Base-by-base conservation (phyloP, 768 basidiomycete species). In the Agaricus sinodeliciosus region DNA sequence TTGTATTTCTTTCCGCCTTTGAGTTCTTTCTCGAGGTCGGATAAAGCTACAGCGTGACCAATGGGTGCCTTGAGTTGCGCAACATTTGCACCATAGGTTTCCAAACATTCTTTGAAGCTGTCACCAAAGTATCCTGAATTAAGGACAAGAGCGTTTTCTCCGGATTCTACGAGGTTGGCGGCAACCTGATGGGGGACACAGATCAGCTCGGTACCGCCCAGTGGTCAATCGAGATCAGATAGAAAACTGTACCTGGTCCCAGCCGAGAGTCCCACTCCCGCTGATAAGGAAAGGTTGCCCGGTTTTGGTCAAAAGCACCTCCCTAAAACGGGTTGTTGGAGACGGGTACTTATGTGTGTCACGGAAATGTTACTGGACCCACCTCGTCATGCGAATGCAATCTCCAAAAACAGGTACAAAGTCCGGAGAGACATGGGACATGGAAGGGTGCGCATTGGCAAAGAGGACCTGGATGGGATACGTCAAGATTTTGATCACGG, bases 121-220 rank as follows among this genome's bases (percentile, higher is more conserved):
- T 95, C 90, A 12, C 90, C 94, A 65, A 98, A 98, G 75, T 97
- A 97, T 5, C 95, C 95, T 18, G 82, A 85, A 69, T 92, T 82
- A 44, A 96, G 74, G 0, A 97, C 90, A 47, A 96, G 81, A 18
- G 76, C 90, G 55, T 82, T 72, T 59, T 93, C 87, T 50, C 84
- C 85, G 3, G 79, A 77, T 60, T 89, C 85, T n/a, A 97, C 76
- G 49, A 99, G 78, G 68, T 98, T 98, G 7, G 91, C 81, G 0
- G 91, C 85, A 37, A 94, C 91, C 85, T 90, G 58, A 31, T 31
- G 31, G 11, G 7, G 31, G 31, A n/a, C n/a, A n/a, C n/a, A n/a
- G n/a, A 31, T 22, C 31, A 31, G 31, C 11, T 31, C 7, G 7
- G 31, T 8, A 31, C 22, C 22, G 7, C 31, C 31, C 7, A 8